Percentiles rank a stretch among this genome's conserved stretches.
phyloP scores from a whole-genome alignment of 352 stramenopile species.

The Phytophthora aleatoria region DNA sequence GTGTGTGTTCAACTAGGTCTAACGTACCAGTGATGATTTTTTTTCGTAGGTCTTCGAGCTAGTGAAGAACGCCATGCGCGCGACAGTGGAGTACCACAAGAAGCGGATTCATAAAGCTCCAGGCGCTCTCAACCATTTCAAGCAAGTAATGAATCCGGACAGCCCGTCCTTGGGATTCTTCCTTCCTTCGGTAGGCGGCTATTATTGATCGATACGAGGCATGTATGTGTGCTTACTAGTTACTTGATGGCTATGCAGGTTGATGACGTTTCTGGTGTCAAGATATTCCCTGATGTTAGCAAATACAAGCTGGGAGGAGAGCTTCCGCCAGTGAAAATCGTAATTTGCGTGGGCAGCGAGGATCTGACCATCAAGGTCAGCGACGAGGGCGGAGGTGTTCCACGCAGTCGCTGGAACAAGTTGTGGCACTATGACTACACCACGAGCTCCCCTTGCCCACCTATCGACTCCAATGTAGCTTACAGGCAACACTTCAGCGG shows the following conservation, averaged over 20 bases:
- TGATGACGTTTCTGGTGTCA: constrained; percentile 68
- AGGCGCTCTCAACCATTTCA: constrained; percentile 50
- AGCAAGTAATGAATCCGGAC: constrained; percentile 72
- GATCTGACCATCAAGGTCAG: constrained; percentile 98
- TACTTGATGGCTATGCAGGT: constrained; percentile 15
- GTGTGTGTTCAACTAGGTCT: background rate
- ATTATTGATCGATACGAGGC: background rate
- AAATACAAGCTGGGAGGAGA: constrained; percentile 65
- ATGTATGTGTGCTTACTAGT: constrained; percentile 1
- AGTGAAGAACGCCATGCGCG: constrained; percentile 99
- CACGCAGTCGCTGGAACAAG: constrained; percentile 95
- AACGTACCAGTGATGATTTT: background rate
- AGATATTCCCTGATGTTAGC: constrained; percentile 75
- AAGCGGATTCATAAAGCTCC: constrained; percentile 56
- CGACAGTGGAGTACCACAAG: constrained; percentile 95
- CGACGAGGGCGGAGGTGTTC: constrained; percentile 98
- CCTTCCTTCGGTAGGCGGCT: constrained; percentile 53
- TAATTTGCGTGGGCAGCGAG: constrained; percentile 97
- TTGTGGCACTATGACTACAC: constrained; percentile 99
- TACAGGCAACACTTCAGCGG: constrained; percentile 92
- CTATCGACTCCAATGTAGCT: constrained; percentile 66
- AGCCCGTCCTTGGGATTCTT: constrained; percentile 75
- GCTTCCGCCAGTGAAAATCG: constrained; percentile 95
- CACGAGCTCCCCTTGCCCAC: constrained; percentile 84
- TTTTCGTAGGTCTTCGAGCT: constrained; percentile 92